Evolutionary conservation across 208 protist species (phyloP), one percentile per base, ranked within the genome.

Genomic region (Trypanosoma boissoni): DNA sequence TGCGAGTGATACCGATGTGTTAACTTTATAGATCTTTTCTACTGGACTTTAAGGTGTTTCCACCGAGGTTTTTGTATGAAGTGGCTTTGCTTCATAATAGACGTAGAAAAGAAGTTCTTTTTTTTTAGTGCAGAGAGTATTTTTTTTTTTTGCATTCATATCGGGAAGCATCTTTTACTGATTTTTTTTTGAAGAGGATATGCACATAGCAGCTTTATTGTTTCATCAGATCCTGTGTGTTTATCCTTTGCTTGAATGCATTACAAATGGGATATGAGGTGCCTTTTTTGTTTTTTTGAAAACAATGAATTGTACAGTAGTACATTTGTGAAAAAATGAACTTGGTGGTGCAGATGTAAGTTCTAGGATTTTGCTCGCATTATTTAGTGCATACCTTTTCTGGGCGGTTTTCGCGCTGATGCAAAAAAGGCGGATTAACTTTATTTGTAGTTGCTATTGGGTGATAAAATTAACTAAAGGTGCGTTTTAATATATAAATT

Each of bases 371-470:
- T 74, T 74, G 27, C 76, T 84, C 42, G 71, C 72, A 36, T 64
- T 91, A 32, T 69, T 91, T 5, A 78, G 68, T 12, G 68, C 79
- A 4, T 85, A 72, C 12, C 53, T 91, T 12, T n/a, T 86, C 14
- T 87, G 77, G 76, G 87, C 83, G 23, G 37, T 83, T 27, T 79
- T 72, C 14, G 77, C 76, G 16, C 72, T 91, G 34, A 67, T 58
- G 41, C 84, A 83, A 64, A 83, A 86, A 48, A 76, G 75, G 12
- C 86, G 83, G 83, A n/a, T n/a, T 86, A 78, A 75, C 65, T 89
- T 21, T 75, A 89, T 56, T 43, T 89, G 28, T 72, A 89, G 54
- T 64, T 85, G 2, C 58, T 89, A 26, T 76, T 86, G 42, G 81
- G 72, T 67, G 81, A 68, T 7, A 88, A 79, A 42, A 46, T 88